A percentile compares a stretch with the other conserved stretches of the same genome.
These are phyloP conservation scores for Xylariomycetidae sp. DNA, from an alignment of 2,329 filamentous ascomycete genomes.

Conservation along the genomic window DNA sequence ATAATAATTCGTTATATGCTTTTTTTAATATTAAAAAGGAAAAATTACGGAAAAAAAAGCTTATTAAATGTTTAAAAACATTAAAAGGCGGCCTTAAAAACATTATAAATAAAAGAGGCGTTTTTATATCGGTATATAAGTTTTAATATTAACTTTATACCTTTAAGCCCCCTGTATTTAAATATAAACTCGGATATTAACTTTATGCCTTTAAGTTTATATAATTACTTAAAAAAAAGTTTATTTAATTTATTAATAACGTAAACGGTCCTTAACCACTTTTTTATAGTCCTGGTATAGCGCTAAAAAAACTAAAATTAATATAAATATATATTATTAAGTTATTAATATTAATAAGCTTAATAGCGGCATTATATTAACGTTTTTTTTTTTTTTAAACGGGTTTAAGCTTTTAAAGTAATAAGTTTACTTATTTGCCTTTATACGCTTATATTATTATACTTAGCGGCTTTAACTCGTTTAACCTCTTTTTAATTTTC, in stretches of 20 bases:
- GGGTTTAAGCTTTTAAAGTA: not conserved
- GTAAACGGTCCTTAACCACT: not conserved
- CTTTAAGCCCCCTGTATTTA: not conserved
- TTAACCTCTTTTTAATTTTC: not conserved
- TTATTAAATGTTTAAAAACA: too few species aligned
- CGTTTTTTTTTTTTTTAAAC: not conserved
- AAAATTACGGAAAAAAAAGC: not conserved
- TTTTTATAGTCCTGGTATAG: not conserved
- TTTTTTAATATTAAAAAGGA: not conserved
- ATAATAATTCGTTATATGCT: not conserved
- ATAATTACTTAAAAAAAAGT: not conserved
- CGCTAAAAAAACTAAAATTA: not conserved
- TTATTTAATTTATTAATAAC: not conserved
- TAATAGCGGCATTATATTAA: not conserved
- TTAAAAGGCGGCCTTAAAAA: too few species aligned
- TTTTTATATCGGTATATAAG: too few species aligned
- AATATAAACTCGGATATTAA: not conserved
- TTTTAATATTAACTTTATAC: too few species aligned
- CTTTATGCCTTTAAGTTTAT: not conserved
- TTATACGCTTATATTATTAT: too few species aligned
- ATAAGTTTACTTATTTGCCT: not conserved
- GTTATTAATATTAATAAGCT: not conserved
- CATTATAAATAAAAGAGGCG: too few species aligned
- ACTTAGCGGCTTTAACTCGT: too few species aligned
- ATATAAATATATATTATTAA: slow-evolving; percentile 1